A percentile compares a stretch with the other conserved stretches of the same genome.
Conservation (phyloP, 2,329 filamentous ascomycete genomes). For the Nemania sp. region DNA sequence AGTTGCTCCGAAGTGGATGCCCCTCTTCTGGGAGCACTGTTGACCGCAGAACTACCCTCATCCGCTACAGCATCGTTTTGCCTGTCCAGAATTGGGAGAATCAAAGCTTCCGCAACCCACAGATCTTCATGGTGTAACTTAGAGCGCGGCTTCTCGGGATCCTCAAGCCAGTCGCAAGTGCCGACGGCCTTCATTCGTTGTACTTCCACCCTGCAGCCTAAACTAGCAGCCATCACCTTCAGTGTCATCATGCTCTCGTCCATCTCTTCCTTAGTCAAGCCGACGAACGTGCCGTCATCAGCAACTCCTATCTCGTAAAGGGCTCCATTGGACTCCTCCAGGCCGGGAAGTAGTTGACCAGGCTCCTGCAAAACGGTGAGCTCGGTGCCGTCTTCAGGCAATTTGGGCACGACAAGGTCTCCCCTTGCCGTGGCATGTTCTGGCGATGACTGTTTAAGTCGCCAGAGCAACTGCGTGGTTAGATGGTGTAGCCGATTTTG, state of each 20-base stretch:
- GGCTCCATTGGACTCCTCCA: slow-evolving; percentile 91
- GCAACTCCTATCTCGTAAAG: slow-evolving; percentile 96
- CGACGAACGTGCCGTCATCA: slow-evolving; percentile 89
- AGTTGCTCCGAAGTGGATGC: slow-evolving; percentile 71
- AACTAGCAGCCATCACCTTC: slow-evolving; percentile 85
- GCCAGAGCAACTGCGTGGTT: slow-evolving; percentile 93
- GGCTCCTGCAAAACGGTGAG: slow-evolving; percentile 52
- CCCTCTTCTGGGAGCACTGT: slow-evolving; percentile 43
- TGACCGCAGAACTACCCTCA: slow-evolving; percentile 25
- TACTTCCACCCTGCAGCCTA: slow-evolving; percentile 84
- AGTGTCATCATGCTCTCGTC: slow-evolving; percentile 86
- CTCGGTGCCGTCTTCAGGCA: slow-evolving; percentile 66
- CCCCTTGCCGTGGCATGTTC: slow-evolving; percentile 81
- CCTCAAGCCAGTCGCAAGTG: slow-evolving; percentile 75
- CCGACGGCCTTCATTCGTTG: slow-evolving; percentile 83
- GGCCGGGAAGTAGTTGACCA: slow-evolving; percentile 68
- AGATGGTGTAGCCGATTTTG: slow-evolving; percentile 87
- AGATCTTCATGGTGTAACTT: slow-evolving; percentile 56
- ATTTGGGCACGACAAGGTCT: slow-evolving; percentile 72
- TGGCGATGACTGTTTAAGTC: slow-evolving; percentile 90
- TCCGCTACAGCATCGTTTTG: slow-evolving; percentile 28
- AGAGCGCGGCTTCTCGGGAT: slow-evolving; percentile 36
- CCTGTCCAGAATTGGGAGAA: slow-evolving; percentile 70
- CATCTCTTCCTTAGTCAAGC: slow-evolving; percentile 87
- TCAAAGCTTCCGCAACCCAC: slow-evolving; percentile 86